These are phyloP conservation scores for Sistotremastrum suecicum DNA, from an alignment of 768 basidiomycete genomes.

Conservation along the genomic window DNA sequence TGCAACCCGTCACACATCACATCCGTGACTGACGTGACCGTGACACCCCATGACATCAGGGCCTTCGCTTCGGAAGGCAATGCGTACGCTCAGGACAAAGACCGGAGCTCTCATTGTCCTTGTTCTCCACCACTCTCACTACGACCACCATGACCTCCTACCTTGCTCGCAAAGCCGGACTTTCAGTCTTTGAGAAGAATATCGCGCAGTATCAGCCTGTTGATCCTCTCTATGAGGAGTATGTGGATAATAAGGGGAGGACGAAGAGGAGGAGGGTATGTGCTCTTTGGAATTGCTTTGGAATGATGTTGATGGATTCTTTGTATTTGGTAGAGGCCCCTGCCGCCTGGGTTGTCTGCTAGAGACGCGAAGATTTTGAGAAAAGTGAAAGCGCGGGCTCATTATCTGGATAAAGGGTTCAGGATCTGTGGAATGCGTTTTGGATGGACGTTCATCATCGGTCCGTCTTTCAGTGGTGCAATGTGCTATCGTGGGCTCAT, in stretches of 20 bases:
- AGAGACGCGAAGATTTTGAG: conserved; percentile 65
- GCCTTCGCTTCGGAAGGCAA: too few species aligned
- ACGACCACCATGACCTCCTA: neutral
- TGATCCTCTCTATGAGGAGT: conserved; percentile 64
- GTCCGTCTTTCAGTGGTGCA: conserved; percentile 21
- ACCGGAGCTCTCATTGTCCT: too few species aligned
- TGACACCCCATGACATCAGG: too few species aligned
- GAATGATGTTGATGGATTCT: neutral
- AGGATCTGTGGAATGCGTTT: conserved; percentile 65
- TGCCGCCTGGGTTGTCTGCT: conserved; percentile 62
- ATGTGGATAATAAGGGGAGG: conserved; percentile 40
- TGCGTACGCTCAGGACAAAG: too few species aligned
- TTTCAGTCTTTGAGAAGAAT: conserved; percentile 48
- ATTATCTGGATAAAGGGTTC: conserved; percentile 83
- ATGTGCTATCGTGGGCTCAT: too few species aligned
- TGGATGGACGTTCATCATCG: conserved; percentile 74
- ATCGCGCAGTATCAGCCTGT: conserved; percentile 51
- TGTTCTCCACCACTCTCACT: too few species aligned
- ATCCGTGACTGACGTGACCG: too few species aligned
- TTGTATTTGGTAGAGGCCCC: conserved; percentile 32
- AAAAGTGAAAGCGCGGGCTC: conserved; percentile 63
- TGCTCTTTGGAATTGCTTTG: neutral
- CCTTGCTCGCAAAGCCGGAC: conserved; percentile 28
- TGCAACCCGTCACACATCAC: too few species aligned
- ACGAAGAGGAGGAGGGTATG: conserved; percentile 43